phyloP scores from a whole-genome alignment of 257 asterid genomes.

The Ehretia macrophylla region DNA sequence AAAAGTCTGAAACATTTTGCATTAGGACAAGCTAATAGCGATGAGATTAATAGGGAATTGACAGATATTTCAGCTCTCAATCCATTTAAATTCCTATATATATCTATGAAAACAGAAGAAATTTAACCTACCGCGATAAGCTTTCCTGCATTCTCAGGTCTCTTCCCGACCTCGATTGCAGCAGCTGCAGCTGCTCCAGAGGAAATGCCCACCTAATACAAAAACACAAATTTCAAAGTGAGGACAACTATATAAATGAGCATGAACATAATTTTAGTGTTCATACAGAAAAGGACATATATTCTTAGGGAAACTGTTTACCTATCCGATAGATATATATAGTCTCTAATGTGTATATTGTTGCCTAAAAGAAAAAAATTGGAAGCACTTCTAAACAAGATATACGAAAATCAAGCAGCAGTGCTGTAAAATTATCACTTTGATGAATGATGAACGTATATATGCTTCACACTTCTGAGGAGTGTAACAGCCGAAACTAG shows the following conservation, averaged over 20 bases:
- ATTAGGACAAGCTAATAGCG: no score
- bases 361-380: no score
- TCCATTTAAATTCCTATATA: conserved; percentile 5
- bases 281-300: not conserved
- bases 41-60: not conserved
- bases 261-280: not conserved
- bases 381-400: no score
- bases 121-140: conserved; percentile 79
- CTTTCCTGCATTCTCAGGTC: conserved; percentile 96
- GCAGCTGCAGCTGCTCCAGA: conserved; percentile 99
- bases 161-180: conserved; percentile 75
- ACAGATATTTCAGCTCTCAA: not conserved
- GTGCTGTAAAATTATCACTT: no score
- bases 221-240: not conserved
- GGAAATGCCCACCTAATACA: conserved; percentile 84
- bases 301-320: no score
- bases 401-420: no score
- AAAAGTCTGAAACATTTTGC: no score
- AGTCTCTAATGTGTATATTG: no score
- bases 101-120: conserved; percentile 5
- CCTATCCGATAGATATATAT: no score
- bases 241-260: not conserved
- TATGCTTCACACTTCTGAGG: no score
- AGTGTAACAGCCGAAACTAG: no score
- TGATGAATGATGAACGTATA: no score